Evolutionary conservation across 2,329 filamentous ascomycete genomes (phyloP), one percentile per base, ranked within the genome.

Genomic region (Nemania sp.): DNA sequence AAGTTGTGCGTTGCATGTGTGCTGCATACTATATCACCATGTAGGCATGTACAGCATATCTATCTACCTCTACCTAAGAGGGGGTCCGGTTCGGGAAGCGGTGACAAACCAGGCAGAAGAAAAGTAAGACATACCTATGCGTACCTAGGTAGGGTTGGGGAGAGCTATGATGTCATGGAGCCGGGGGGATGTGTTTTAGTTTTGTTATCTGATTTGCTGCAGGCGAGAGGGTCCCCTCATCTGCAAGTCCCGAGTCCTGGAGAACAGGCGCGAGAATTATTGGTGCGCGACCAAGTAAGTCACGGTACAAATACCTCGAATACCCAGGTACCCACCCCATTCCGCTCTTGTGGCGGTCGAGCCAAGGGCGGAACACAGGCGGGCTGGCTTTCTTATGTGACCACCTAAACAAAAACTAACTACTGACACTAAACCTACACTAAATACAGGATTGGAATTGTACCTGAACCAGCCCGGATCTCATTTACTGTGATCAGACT

Each of bases 91-190:
- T 22, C 24, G 41, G 22, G 32, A 47, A 57, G 55, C 35, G 64
- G 57, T 51, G 64, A 56, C 58, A 43, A 62, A 58, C 52, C 11
- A 57, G 41, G 26, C 15, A 35, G 53, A 61, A 32, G n/a, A 49
- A 51, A 53, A 47, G 56, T 43, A 22, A 54, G 38, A 55, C 41
- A 47, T 29, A 41, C 41, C 54, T 29, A n/a, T n/a, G n/a, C n/a
- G n/a, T n/a, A n/a, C n/a, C n/a, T n/a, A n/a, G n/a, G n/a, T n/a
- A 27, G 52, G 51, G 53, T 47, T 51, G 22, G 2, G 11, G 35
- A 43, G 47, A 8, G 45, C 32, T 57, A 55, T 68, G 66, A 68
- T 61, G 66, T 68, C 66, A 68, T 53, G 15, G 8, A 1, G 47
- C 54, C 18, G 27, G 13, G 43, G 32, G 43, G 6, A 20, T 26